These are phyloP conservation scores for Mortierella sp. DNA, from an alignment of 371 early-diverging fungal species.

Conservation along the genomic window DNA sequence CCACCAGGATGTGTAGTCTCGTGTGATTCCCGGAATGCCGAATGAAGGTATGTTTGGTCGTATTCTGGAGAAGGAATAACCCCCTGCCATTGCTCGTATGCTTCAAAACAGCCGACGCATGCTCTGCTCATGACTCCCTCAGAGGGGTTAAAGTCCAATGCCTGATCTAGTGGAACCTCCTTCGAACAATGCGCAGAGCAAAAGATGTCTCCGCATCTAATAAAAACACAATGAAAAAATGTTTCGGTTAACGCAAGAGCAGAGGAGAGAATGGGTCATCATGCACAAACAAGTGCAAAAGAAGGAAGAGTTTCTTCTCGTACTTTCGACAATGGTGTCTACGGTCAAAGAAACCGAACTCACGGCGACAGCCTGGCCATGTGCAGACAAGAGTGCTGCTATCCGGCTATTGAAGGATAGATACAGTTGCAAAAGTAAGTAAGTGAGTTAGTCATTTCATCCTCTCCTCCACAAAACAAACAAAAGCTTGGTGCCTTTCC, in stretches of 20 bases:
- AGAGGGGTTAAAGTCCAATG: slow-evolving; percentile 40
- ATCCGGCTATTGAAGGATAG: slow-evolving; percentile 36
- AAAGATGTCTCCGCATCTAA: slow-evolving; percentile 55
- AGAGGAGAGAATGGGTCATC: not conserved
- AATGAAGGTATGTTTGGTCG: slow-evolving; percentile 2
- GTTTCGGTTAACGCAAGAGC: not conserved
- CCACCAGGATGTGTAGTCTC: not conserved
- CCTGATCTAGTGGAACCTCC: slow-evolving; percentile 37
- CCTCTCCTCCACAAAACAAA: not conserved
- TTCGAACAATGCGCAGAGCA: slow-evolving; percentile 52
- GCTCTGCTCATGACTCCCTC: slow-evolving; percentile 41
- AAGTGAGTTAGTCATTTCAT: not conserved
- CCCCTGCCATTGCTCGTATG: slow-evolving; percentile 47
- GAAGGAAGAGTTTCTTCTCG: not conserved
- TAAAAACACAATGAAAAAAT: not conserved
- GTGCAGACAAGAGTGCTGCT: slow-evolving; percentile 49
- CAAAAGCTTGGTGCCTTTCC: not conserved
- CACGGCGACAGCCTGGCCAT: slow-evolving; percentile 52
- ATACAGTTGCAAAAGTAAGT: not conserved
- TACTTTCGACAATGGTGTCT: slow-evolving; percentile 58
- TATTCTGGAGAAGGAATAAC: slow-evolving; percentile 14
- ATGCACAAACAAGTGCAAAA: not conserved
- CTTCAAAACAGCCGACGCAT: slow-evolving; percentile 46
- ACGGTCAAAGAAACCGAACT: slow-evolving; percentile 51
- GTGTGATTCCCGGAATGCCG: slow-evolving; percentile 7